phyloP scores from a whole-genome alignment of 768 basidiomycete genomes.

The Mycena capillaripes region DNA sequence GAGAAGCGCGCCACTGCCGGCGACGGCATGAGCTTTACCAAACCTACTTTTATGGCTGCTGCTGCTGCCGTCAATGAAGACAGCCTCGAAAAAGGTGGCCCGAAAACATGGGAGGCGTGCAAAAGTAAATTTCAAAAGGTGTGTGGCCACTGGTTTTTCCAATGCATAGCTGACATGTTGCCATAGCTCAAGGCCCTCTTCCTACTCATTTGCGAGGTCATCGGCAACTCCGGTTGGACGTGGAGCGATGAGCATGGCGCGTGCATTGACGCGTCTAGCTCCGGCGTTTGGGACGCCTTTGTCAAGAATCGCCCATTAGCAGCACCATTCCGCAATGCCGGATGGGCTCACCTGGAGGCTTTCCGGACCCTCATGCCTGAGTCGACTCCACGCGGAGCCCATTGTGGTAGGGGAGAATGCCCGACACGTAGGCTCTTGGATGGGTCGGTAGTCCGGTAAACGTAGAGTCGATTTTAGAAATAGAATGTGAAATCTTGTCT shows the following conservation, averaged over 20 bases:
- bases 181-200: not conserved
- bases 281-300: constrained; percentile 20
- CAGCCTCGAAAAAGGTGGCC: not conserved
- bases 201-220: not conserved
- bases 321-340: constrained; percentile 39
- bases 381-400: not conserved
- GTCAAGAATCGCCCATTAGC: constrained; percentile 27
- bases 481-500: too few species aligned
- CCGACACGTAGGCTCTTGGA: too few species aligned
- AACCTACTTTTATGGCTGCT: not conserved
- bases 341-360: constrained; percentile 41
- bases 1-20: not conserved
- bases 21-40: not conserved
- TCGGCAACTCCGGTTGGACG: constrained; percentile 14
- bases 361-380: constrained; percentile 35
- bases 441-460: too few species aligned
- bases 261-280: constrained; percentile 31
- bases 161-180: not conserved
- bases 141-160: not conserved
- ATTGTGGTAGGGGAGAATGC: too few species aligned
- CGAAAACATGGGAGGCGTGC: not conserved
- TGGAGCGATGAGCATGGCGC: constrained; percentile 41
- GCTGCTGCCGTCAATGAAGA: not conserved
- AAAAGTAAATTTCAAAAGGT: not conserved
- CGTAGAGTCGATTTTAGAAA: too few species aligned